A percentile compares a stretch with the other conserved stretches of the same genome.
These are phyloP conservation scores for Gossypium longicalyx DNA, from an alignment of 345 rosid genomes.

Conservation along the genomic window DNA sequence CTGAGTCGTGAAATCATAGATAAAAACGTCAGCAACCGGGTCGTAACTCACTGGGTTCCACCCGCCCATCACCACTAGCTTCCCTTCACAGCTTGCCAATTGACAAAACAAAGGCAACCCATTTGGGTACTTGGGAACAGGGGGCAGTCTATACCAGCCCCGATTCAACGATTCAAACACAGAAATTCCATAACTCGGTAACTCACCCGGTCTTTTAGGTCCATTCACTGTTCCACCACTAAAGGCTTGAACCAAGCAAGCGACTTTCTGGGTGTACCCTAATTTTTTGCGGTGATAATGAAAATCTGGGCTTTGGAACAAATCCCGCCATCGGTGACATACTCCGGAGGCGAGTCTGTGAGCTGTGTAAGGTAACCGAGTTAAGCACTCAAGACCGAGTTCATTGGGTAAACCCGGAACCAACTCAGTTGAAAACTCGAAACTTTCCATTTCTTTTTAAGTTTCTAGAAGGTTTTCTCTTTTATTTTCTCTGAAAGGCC, in stretches of 20 bases:
- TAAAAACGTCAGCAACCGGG: slow-evolving; percentile 45
- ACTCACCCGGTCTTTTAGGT: slow-evolving; percentile 25
- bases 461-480: background rate
- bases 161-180: slow-evolving; percentile 37
- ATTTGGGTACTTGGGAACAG: slow-evolving; percentile 37
- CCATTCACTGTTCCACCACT: background rate
- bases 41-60: slow-evolving; percentile 61
- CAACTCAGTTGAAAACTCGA: slow-evolving; percentile 27
- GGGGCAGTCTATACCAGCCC: slow-evolving; percentile 42
- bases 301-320: slow-evolving; percentile 40
- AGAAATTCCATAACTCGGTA: slow-evolving; percentile 33
- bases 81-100: slow-evolving; percentile 47
- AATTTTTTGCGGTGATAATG: slow-evolving; percentile 37
- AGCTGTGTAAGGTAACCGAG: slow-evolving; percentile 39
- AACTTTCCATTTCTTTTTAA: slow-evolving; percentile 20
- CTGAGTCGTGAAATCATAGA: slow-evolving; percentile 43
- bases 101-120: slow-evolving; percentile 67
- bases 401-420: slow-evolving; percentile 51
- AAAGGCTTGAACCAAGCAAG: slow-evolving; percentile 51
- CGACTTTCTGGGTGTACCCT: slow-evolving; percentile 41
- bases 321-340: slow-evolving; percentile 47
- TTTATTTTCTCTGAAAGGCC: background rate
- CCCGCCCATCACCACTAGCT: slow-evolving; percentile 62
- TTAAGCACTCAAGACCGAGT: slow-evolving; percentile 51
- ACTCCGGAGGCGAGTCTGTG: slow-evolving; percentile 46